These are phyloP conservation scores for Elsinoe arachidis DNA, from an alignment of 2,329 filamentous ascomycete genomes.

Conservation along the genomic window DNA sequence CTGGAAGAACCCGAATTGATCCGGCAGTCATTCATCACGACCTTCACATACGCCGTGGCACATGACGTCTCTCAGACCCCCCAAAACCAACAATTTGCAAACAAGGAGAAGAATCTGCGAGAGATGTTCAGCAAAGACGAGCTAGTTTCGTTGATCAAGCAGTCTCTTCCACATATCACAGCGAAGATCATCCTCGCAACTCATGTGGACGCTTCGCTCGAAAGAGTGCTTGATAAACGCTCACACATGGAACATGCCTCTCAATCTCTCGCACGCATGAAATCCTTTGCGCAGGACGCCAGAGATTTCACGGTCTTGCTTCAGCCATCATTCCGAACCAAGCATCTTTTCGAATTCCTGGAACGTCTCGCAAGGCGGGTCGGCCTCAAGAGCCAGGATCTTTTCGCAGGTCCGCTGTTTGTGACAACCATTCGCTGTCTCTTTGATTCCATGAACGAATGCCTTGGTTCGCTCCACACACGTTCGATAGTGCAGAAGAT, in stretches of 20 bases:
- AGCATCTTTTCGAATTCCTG: slow-evolving; percentile 66
- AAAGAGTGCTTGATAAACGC: slow-evolving; percentile 39
- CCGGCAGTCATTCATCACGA: slow-evolving; percentile 62
- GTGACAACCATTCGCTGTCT: slow-evolving; percentile 54
- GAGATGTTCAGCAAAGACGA: slow-evolving; percentile 52
- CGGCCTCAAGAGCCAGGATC: slow-evolving; percentile 60
- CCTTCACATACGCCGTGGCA: slow-evolving; percentile 74
- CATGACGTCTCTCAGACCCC: slow-evolving; percentile 51
- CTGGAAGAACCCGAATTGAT: slow-evolving; percentile 51
- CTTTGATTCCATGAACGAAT: slow-evolving; percentile 70
- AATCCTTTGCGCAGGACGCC: slow-evolving; percentile 55
- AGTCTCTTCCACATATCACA: slow-evolving; percentile 68
- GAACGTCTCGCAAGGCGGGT: slow-evolving; percentile 68
- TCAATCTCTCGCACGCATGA: slow-evolving; percentile 60
- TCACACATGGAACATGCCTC: slow-evolving; percentile 51
- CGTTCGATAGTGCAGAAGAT: slow-evolving; percentile 82
- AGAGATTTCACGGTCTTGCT: slow-evolving; percentile 64
- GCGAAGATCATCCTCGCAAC: slow-evolving; percentile 67
- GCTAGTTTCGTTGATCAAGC: slow-evolving; percentile 55
- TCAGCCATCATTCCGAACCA: slow-evolving; percentile 77
- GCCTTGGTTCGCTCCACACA: slow-evolving; percentile 76
- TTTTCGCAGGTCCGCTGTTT: slow-evolving; percentile 45
- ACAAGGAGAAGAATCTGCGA: slow-evolving; percentile 56
- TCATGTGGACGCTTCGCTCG: slow-evolving; percentile 60
- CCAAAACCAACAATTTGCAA: slow-evolving; percentile 12